Evolutionary conservation across 768 basidiomycete genomes (phyloP).

Genomic region (Mycena vulgaris): DNA sequence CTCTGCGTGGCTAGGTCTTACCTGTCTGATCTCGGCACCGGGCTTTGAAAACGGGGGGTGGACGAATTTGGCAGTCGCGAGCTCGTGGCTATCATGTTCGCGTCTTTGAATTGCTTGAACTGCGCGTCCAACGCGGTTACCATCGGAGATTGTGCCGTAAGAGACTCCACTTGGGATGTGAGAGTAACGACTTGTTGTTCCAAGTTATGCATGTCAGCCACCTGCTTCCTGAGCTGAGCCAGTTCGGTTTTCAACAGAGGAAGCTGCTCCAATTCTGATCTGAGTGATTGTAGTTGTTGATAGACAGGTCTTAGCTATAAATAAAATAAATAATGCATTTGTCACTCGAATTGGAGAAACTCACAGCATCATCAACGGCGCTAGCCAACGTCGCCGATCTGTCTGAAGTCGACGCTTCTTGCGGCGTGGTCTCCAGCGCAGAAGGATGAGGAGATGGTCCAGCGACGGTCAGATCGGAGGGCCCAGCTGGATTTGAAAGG

Average conservation of each 20-base stretch:
- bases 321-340: constrained; percentile 17
- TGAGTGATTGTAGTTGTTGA: constrained; percentile 63
- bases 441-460: neutral
- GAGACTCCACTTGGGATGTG: constrained; percentile 48
- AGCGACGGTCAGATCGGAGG: constrained; percentile 25
- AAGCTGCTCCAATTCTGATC: constrained; percentile 59
- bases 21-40: constrained; percentile 24
- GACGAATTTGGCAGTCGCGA: constrained; percentile 35
- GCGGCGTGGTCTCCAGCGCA: constrained; percentile 37
- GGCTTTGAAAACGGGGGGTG: constrained; percentile 43
- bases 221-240: constrained; percentile 50
- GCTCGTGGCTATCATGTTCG: constrained; percentile 20
- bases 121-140: constrained; percentile 42
- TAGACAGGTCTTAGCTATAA: constrained; percentile 66
- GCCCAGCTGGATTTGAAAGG: constrained; percentile 23
- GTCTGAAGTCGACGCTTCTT: constrained; percentile 43
- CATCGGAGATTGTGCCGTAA: constrained; percentile 45
- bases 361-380: constrained; percentile 54
- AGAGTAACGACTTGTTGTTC: constrained; percentile 56
- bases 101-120: constrained; percentile 39
- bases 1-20: neutral
- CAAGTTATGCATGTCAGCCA: constrained; percentile 50
- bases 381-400: constrained; percentile 26
- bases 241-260: constrained; percentile 53
- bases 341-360: constrained; percentile 15